Conservation (phyloP, 2,329 filamentous ascomycete genomes). For the Arachnopeziza araneosa region DNA sequence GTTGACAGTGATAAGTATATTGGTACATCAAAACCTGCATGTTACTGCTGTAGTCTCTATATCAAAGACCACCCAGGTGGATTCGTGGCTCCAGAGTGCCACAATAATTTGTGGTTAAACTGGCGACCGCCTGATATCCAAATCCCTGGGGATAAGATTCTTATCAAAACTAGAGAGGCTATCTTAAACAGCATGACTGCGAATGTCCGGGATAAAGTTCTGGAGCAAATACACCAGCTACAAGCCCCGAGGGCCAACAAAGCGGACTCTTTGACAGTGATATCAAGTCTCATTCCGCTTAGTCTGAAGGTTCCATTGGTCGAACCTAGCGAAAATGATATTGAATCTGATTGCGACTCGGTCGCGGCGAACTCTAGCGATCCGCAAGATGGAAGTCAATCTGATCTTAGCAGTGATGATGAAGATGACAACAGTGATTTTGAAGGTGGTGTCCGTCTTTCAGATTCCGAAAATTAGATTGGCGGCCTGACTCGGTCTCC, state of each 20-base stretch:
- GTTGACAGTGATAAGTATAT: slow-evolving; percentile 39
- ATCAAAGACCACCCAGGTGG: slow-evolving; percentile 36
- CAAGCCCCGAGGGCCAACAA: slow-evolving; percentile 1
- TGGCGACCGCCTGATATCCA: slow-evolving; percentile 34
- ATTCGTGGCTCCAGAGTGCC: slow-evolving; percentile 25
- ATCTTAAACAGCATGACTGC: slow-evolving; percentile 6
- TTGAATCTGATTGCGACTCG: not conserved
- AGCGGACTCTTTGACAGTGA: slow-evolving; percentile 11
- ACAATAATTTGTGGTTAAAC: slow-evolving; percentile 37
- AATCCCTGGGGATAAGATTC: not conserved
- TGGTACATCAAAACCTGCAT: slow-evolving; percentile 47
- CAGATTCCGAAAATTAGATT: not conserved
- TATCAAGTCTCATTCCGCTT: not conserved
- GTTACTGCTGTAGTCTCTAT: slow-evolving; percentile 44
- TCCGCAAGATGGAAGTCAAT: not conserved
- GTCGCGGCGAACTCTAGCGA: not conserved
- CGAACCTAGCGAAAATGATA: not conserved
- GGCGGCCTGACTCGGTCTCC: not conserved
- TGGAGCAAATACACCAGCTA: slow-evolving; percentile 2
- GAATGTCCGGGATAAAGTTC: not conserved
- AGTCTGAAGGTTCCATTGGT: not conserved
- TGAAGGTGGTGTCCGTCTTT: not conserved
- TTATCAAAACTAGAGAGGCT: not conserved
- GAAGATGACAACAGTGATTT: not conserved
- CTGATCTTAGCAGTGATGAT: not conserved